These are phyloP conservation scores for Thalia dealbata DNA, from an alignment of 176 grass and related monocot species.

Conservation along the genomic window DNA sequence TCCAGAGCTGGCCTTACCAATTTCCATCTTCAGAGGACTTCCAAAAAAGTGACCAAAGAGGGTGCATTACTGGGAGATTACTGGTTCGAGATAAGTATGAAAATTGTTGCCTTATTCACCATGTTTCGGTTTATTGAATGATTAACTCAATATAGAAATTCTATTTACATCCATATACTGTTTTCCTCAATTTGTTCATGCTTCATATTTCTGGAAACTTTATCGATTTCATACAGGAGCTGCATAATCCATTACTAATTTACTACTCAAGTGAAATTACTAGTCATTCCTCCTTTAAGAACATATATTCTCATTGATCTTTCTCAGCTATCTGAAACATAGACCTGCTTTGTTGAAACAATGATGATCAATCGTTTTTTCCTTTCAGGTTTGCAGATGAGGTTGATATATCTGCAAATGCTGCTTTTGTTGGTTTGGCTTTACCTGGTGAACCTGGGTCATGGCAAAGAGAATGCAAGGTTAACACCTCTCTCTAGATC, in stretches of 20 bases:
- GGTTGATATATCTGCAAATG: slow-evolving; percentile 38
- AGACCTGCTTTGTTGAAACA: neutral
- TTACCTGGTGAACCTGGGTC: slow-evolving; percentile 85
- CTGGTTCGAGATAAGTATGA: slow-evolving; percentile 65
- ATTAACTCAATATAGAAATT: neutral
- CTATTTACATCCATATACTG: neutral
- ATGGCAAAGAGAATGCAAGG: slow-evolving; percentile 98
- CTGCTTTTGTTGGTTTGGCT: slow-evolving; percentile 78
- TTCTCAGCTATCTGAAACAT: neutral
- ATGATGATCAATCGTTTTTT: neutral
- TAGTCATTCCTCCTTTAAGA: neutral
- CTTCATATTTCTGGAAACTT: neutral
- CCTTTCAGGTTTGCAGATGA: slow-evolving; percentile 47
- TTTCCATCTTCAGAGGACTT: slow-evolving; percentile 52
- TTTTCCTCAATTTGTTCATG: neutral
- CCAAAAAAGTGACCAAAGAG: slow-evolving; percentile 38
- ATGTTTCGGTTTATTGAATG: neutral
- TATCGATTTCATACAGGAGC: neutral
- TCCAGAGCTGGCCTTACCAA: slow-evolving; percentile 22
- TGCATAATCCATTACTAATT: neutral
- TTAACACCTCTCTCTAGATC: slow-evolving; percentile 15
- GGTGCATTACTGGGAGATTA: slow-evolving; percentile 48
- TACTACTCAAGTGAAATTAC: too few relatives aligned
- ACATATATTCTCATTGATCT: neutral
- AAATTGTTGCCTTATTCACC: neutral